A percentile compares a stretch with the other conserved stretches of the same genome.
Evolutionary conservation across 371 early-diverging fungal genomes (phyloP).

Genomic region (Mortierella sp.): DNA sequence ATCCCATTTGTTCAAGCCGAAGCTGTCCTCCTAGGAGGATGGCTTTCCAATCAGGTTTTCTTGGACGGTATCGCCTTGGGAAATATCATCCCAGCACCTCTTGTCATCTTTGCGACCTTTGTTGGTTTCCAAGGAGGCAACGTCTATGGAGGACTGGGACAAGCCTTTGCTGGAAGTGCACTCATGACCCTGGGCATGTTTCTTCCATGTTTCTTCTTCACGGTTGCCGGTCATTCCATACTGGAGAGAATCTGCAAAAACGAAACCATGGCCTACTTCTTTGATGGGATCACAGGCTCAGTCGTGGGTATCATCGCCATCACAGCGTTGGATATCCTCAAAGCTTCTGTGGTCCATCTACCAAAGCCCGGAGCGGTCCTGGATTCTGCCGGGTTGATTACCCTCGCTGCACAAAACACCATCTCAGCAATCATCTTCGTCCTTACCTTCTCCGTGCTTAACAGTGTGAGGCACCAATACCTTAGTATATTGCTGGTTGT

Average conservation of each 20-base stretch:
- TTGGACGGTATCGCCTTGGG: slow-evolving; percentile 60
- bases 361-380: slow-evolving; percentile 4
- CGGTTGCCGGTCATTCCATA: slow-evolving; percentile 56
- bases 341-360: slow-evolving; percentile 31
- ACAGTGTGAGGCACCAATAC: slow-evolving; percentile 34
- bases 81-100: slow-evolving; percentile 58
- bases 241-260: slow-evolving; percentile 51
- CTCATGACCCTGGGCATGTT: slow-evolving; percentile 59
- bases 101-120: slow-evolving; percentile 60
- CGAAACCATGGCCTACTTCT: slow-evolving; percentile 45
- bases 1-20: slow-evolving; percentile 60
- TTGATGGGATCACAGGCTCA: slow-evolving; percentile 57
- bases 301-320: slow-evolving; percentile 60
- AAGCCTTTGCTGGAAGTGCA: slow-evolving; percentile 52
- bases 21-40: slow-evolving; percentile 56
- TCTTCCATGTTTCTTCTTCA: slow-evolving; percentile 58
- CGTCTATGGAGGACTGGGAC: slow-evolving; percentile 36
- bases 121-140: slow-evolving; percentile 58
- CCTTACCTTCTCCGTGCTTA: slow-evolving; percentile 40
- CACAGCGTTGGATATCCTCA: slow-evolving; percentile 56
- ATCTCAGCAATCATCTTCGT: slow-evolving; percentile 47
- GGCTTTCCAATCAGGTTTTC: slow-evolving; percentile 56
- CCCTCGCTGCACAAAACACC: slow-evolving; percentile 27
- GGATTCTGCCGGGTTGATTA: slow-evolving; percentile 7
- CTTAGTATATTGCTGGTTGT: slow-evolving; percentile 39